phyloP scores from a whole-genome alignment of 1,284 basidiomycete species.

The Phlebopus sp. region DNA sequence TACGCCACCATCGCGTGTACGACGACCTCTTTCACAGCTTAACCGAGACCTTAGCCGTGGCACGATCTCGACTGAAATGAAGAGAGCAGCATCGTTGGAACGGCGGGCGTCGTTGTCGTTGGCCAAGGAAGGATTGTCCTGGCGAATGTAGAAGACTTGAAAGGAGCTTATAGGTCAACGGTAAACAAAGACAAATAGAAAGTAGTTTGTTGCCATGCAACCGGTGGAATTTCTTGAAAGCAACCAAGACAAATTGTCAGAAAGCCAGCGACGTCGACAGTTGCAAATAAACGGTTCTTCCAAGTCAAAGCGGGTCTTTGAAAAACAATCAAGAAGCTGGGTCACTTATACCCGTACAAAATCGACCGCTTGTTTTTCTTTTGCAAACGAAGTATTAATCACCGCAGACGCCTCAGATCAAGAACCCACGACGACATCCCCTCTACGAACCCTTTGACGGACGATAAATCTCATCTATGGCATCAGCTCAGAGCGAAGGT shows the following conservation, averaged over 20 bases:
- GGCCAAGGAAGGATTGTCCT: slow-evolving; percentile 3
- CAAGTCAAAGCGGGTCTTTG: slow-evolving; percentile 7
- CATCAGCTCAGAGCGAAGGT: slow-evolving; percentile 7
- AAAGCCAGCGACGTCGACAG: not conserved
- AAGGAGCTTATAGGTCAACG: too few relatives aligned
- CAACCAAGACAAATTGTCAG: not conserved
- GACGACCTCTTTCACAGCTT: not conserved
- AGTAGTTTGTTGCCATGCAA: slow-evolving; percentile 8
- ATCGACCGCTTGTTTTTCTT: not conserved
- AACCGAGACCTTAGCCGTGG: slow-evolving; percentile 14
- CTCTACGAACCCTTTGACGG: too few relatives aligned
- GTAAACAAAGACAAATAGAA: slow-evolving; percentile 21
- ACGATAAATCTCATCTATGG: slow-evolving; percentile 4
- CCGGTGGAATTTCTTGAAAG: slow-evolving; percentile 10
- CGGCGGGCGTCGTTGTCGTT: slow-evolving; percentile 22
- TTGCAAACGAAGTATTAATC: not conserved
- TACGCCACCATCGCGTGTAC: slow-evolving; percentile 12
- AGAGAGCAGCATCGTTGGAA: slow-evolving; percentile 25
- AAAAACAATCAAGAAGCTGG: not conserved
- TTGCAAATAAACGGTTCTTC: not conserved
- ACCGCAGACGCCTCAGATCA: slow-evolving; percentile 1
- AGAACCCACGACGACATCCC: not conserved
- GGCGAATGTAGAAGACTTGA: slow-evolving; percentile 25
- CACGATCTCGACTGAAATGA: slow-evolving; percentile 31
- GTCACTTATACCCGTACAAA: not conserved